Evolutionary conservation across 1,284 basidiomycete genomes (phyloP).

Genomic region (Rhodofomes roseus): DNA sequence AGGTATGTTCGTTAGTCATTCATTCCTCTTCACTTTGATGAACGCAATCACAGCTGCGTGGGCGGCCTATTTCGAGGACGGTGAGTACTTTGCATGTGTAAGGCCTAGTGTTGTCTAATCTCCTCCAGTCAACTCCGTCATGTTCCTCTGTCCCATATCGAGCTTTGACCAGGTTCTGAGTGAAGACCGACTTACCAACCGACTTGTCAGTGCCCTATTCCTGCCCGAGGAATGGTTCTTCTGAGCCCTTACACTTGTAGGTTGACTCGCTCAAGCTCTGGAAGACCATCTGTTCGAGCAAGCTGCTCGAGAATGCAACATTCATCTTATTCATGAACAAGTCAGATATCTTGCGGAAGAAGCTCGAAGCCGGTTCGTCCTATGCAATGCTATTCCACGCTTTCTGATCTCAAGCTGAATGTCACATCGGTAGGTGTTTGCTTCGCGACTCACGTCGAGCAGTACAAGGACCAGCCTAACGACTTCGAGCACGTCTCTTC

Average conservation of each 20-base stretch:
- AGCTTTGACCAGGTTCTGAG: slow-evolving; percentile 57
- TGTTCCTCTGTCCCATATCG: slow-evolving; percentile 60
- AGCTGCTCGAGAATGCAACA: slow-evolving; percentile 45
- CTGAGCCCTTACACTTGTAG: slow-evolving; percentile 23
- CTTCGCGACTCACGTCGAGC: slow-evolving; percentile 52
- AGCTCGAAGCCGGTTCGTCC: slow-evolving; percentile 39
- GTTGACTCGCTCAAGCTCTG: slow-evolving; percentile 55
- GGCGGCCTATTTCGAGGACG: slow-evolving; percentile 63
- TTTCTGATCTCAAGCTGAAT: background rate
- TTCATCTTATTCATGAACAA: slow-evolving; percentile 64
- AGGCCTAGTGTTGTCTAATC: background rate
- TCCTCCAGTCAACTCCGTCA: slow-evolving; percentile 47
- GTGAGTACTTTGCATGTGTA: slow-evolving; percentile 28
- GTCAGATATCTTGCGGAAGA: slow-evolving; percentile 50
- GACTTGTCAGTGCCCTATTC: slow-evolving; percentile 37
- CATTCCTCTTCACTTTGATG: background rate
- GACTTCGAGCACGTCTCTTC: slow-evolving; percentile 46
- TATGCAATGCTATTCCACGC: background rate
- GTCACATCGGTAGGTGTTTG: slow-evolving; percentile 29
- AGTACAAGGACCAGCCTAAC: slow-evolving; percentile 48
- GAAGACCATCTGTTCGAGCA: slow-evolving; percentile 54
- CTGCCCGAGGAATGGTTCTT: no score
- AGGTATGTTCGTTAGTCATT: slow-evolving; percentile 32
- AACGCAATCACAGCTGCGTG: slow-evolving; percentile 40
- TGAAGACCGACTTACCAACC: slow-evolving; percentile 51